These are phyloP conservation scores for Bauhinia variegata DNA, from an alignment of 306 rosid species.

Conservation along the genomic window DNA sequence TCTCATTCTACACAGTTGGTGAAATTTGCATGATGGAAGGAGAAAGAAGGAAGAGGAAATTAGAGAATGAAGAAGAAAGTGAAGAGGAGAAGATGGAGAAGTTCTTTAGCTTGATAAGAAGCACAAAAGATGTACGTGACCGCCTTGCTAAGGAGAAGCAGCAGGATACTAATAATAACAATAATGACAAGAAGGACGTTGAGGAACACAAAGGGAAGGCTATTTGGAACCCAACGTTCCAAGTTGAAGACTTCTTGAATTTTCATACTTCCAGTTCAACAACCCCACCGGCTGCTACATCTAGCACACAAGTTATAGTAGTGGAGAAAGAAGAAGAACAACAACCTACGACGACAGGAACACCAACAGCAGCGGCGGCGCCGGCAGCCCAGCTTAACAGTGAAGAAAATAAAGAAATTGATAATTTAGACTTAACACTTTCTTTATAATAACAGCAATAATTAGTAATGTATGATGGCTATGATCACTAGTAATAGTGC, in stretches of 20 bases:
- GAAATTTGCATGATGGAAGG: slow-evolving; percentile 47
- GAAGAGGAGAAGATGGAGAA: slow-evolving; percentile 67
- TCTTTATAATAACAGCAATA: slow-evolving; percentile 44
- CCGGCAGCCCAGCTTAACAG: neutral
- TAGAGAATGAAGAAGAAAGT: slow-evolving; percentile 39
- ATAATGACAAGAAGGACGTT: slow-evolving; percentile 24
- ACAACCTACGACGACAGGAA: neutral
- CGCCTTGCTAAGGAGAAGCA: slow-evolving; percentile 25
- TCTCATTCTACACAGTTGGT: neutral
- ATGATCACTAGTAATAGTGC: no score
- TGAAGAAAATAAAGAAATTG: slow-evolving; percentile 37
- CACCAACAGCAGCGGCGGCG: neutral
- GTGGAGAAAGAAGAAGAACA: slow-evolving; percentile 16
- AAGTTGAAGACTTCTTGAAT: slow-evolving; percentile 72
- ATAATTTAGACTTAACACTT: slow-evolving; percentile 66
- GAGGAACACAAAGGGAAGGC: slow-evolving; percentile 25
- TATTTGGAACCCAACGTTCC: slow-evolving; percentile 71
- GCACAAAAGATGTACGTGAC: slow-evolving; percentile 57
- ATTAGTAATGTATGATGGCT: neutral
- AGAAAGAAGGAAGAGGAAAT: slow-evolving; percentile 64
- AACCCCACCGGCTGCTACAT: slow-evolving; percentile 37
- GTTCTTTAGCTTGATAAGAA: slow-evolving; percentile 73
- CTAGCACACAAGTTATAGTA: slow-evolving; percentile 17
- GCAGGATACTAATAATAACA: no score
- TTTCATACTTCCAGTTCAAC: neutral